These are phyloP conservation scores for Pseudogymnoascus sp. DNA, from an alignment of 2,329 filamentous ascomycete genomes.

Conservation along the genomic window DNA sequence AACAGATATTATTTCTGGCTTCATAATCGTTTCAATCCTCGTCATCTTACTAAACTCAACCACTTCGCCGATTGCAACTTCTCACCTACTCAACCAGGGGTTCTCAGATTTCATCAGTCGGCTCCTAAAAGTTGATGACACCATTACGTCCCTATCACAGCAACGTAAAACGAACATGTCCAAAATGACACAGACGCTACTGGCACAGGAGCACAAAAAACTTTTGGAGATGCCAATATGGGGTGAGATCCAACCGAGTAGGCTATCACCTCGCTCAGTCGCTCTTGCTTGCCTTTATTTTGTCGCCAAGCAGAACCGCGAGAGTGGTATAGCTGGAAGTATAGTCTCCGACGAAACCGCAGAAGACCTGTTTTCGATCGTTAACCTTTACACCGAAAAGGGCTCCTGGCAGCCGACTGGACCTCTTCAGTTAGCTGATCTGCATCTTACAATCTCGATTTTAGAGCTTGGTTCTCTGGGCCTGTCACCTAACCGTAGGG, in stretches of 20 bases:
- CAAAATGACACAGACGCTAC: constrained; percentile 48
- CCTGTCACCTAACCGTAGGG: neutral
- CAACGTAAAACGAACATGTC: constrained; percentile 64
- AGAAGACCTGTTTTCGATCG: constrained; percentile 40
- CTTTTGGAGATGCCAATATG: constrained; percentile 51
- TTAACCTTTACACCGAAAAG: constrained; percentile 25
- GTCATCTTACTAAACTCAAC: constrained; percentile 53
- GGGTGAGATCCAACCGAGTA: constrained; percentile 42
- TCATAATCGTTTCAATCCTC: constrained; percentile 55
- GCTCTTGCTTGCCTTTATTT: constrained; percentile 56
- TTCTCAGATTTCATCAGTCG: constrained; percentile 46
- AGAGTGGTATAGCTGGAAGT: constrained; percentile 38
- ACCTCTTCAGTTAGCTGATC: constrained; percentile 25
- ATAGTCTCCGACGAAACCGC: constrained; percentile 43
- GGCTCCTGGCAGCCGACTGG: constrained; percentile 21
- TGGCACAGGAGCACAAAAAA: constrained; percentile 45
- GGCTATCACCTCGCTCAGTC: constrained; percentile 54
- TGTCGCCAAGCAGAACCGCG: constrained; percentile 43
- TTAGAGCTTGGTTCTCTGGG: constrained; percentile 42
- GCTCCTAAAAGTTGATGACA: constrained; percentile 44
- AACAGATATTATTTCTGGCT: constrained; percentile 53
- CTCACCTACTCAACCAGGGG: constrained; percentile 47
- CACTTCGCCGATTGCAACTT: constrained; percentile 50
- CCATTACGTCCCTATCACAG: constrained; percentile 52
- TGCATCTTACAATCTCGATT: constrained; percentile 39